Percentiles rank a stretch among this genome's conserved stretches.
Conservation (phyloP, 768 basidiomycete species). For the Postia placenta region DNA sequence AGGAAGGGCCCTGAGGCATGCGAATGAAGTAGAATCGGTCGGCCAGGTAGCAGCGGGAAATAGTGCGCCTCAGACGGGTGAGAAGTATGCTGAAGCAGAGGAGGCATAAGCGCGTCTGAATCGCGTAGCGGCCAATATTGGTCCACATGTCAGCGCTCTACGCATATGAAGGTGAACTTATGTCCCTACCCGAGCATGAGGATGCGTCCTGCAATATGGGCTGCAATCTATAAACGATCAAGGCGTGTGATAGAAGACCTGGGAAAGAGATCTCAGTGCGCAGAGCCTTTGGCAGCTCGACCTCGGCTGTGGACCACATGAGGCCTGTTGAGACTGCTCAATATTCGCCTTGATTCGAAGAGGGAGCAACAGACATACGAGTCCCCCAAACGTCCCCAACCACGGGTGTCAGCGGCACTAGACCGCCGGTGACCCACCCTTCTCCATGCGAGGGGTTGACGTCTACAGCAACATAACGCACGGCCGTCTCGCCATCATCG, state of each 20-base stretch:
- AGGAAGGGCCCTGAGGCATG: constrained; percentile 67
- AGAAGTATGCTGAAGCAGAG: constrained; percentile 62
- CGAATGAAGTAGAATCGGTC: constrained; percentile 54
- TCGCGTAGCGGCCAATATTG: too few species aligned
- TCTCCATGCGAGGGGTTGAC: constrained; percentile 43
- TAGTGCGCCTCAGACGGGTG: constrained; percentile 61
- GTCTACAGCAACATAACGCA: constrained; percentile 46
- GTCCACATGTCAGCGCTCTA: not conserved
- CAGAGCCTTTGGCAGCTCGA: constrained; percentile 22
- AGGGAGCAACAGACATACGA: constrained; percentile 37
- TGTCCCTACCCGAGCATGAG: constrained; percentile 26
- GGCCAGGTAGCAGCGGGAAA: constrained; percentile 40
- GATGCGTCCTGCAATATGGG: constrained; percentile 24
- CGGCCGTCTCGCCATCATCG: constrained; percentile 11
- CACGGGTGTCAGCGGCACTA: constrained; percentile 26
- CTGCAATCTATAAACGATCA: constrained; percentile 58
- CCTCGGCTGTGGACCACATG: constrained; percentile 3
- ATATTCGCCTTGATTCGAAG: too few species aligned
- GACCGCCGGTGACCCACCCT: constrained; percentile 62
- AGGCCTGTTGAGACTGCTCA: constrained; percentile 2
- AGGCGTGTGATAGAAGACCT: constrained; percentile 47
- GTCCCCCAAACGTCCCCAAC: constrained; percentile 29
- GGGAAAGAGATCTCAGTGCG: constrained; percentile 46
- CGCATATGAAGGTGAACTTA: not conserved
- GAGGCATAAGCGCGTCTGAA: constrained; percentile 49